Conservation (phyloP, 2,329 filamentous ascomycete species). For the Sclerotinia minor region DNA sequence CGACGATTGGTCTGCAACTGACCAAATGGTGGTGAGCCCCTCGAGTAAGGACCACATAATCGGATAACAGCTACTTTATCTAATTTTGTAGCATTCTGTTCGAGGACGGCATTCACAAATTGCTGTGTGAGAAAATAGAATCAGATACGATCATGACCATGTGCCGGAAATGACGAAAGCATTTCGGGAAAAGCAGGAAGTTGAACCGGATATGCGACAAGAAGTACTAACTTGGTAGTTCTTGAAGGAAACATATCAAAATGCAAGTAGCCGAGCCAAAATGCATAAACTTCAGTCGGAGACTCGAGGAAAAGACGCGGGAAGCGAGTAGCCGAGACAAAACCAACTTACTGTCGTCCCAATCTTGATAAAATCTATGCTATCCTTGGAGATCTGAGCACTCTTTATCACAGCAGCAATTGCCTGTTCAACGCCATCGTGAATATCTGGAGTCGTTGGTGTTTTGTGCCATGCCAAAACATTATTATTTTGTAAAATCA, state of each 20-base stretch:
- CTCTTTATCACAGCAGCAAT: slow-evolving; percentile 47
- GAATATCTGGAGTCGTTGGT: slow-evolving; percentile 52
- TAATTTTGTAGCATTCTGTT: slow-evolving; percentile 51
- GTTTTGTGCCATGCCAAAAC: slow-evolving; percentile 50
- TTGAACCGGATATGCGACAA: background rate
- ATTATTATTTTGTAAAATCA: slow-evolving; percentile 35
- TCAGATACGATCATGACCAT: slow-evolving; percentile 11
- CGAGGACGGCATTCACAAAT: slow-evolving; percentile 54
- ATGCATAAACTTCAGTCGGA: too few relatives aligned
- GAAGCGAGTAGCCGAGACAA: background rate
- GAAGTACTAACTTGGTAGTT: background rate
- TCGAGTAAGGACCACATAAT: slow-evolving; percentile 50
- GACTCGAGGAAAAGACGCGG: background rate
- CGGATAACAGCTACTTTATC: slow-evolving; percentile 54
- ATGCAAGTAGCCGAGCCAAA: background rate
- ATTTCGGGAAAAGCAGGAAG: background rate
- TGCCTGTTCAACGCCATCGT: slow-evolving; percentile 50
- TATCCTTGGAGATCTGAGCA: slow-evolving; percentile 43
- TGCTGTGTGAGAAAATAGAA: slow-evolving; percentile 37
- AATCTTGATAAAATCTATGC: slow-evolving; percentile 51
- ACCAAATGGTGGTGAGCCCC: slow-evolving; percentile 50
- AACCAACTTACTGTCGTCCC: slow-evolving; percentile 42
- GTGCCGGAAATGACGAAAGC: background rate
- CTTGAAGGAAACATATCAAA: background rate
- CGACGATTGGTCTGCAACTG: background rate